phyloP scores from a whole-genome alignment of 2,329 filamentous ascomycete genomes.

The Arthroderma sp. region DNA sequence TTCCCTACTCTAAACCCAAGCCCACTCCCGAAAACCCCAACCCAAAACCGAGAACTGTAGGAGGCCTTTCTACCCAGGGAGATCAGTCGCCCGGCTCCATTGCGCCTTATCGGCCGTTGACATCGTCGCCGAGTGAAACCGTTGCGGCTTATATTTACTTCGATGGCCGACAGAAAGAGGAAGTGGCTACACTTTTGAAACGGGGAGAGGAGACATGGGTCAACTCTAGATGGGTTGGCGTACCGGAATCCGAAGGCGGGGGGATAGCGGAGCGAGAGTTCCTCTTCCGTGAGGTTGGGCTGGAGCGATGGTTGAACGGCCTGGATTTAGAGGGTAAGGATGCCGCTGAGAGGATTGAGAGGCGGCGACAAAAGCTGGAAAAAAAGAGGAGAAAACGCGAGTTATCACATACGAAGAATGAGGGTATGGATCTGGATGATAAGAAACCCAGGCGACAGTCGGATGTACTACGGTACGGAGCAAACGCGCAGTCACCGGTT shows the following conservation, averaged over 20 bases:
- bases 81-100: slow-evolving; percentile 45
- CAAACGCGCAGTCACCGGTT: slow-evolving; percentile 59
- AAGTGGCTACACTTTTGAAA: slow-evolving; percentile 84
- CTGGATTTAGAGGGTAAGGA: slow-evolving; percentile 90
- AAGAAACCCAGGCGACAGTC: slow-evolving; percentile 25
- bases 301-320: slow-evolving; percentile 93
- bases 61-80: slow-evolving; percentile 47
- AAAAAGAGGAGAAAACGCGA: slow-evolving; percentile 69
- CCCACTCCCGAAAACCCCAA: slow-evolving; percentile 61
- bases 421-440: slow-evolving; percentile 27
- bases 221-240: slow-evolving; percentile 93
- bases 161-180: slow-evolving; percentile 86
- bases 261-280: slow-evolving; percentile 94
- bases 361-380: slow-evolving; percentile 56
- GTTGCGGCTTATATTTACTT: slow-evolving; percentile 99
- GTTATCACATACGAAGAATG: slow-evolving; percentile 40
- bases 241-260: slow-evolving; percentile 80
- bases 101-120: slow-evolving; percentile 80
- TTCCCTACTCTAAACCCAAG: slow-evolving; percentile 87
- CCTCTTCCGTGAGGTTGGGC: slow-evolving; percentile 86
- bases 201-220: slow-evolving; percentile 98
- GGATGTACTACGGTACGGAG: slow-evolving; percentile 65
- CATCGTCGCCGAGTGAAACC: slow-evolving; percentile 86
- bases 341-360: slow-evolving; percentile 64
- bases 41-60: slow-evolving; percentile 71